Conservation (phyloP, 1,284 basidiomycete genomes). For the Erythrobasidium hasegawianum region DNA sequence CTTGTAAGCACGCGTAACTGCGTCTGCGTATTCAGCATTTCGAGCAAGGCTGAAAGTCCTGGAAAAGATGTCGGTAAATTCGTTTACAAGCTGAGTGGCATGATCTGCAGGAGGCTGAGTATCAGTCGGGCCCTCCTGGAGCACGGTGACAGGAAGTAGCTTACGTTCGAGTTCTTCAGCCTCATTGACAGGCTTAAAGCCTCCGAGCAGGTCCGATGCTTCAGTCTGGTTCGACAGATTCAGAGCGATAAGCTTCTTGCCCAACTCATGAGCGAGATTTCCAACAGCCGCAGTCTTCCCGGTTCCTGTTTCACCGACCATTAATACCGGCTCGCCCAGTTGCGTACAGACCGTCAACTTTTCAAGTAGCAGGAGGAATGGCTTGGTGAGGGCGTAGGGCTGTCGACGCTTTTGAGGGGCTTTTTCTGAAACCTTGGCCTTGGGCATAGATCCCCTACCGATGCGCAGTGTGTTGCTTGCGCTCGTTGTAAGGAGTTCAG, state of each 20-base stretch:
- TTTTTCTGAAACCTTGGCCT: conserved; percentile 18
- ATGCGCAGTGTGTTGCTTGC: neutral
- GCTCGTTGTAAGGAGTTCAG: conserved; percentile 34
- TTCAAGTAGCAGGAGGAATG: conserved; percentile 74
- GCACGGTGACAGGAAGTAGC: neutral
- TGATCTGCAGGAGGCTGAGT: conserved; percentile 54
- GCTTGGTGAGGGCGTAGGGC: conserved; percentile 86
- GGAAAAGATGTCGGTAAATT: conserved; percentile 79
- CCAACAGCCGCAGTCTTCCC: conserved; percentile 95
- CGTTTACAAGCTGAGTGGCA: conserved; percentile 68
- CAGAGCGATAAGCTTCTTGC: conserved; percentile 74
- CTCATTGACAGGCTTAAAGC: conserved; percentile 87
- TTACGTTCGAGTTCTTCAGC: conserved; percentile 44
- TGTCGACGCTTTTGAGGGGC: conserved; percentile 41
- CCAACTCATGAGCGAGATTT: conserved; percentile 76
- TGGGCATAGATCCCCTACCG: neutral
- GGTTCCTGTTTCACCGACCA: conserved; percentile 97
- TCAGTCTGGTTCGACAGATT: conserved; percentile 98
- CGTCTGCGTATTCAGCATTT: conserved; percentile 81
- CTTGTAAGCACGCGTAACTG: conserved; percentile 74
- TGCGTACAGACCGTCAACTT: conserved; percentile 73
- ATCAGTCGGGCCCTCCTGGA: neutral
- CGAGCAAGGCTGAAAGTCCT: conserved; percentile 84
- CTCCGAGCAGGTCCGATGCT: conserved; percentile 87
- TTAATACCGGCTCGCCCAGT: conserved; percentile 75